These are phyloP conservation scores for Inga leiocalycina DNA, from an alignment of 306 rosid species.

Conservation along the genomic window DNA sequence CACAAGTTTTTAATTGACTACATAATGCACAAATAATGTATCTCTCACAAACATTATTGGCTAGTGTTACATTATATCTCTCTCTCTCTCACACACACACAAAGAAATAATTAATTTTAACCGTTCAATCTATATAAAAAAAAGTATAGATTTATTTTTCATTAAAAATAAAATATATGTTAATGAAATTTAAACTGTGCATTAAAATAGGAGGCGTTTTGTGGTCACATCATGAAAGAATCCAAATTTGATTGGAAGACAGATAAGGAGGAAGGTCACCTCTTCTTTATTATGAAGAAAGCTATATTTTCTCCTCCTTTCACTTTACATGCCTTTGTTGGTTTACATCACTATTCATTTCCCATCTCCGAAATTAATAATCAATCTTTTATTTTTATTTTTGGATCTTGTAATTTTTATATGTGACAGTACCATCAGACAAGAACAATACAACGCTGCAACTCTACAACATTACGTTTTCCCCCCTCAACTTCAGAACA, in stretches of 20 bases:
- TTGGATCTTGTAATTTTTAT: not conserved
- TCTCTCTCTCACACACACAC: no score
- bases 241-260: not conserved
- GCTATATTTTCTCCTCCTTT: not conserved
- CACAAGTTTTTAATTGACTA: not conserved
- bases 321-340: not conserved
- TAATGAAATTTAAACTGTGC: no score
- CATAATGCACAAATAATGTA: no score
- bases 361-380: not conserved
- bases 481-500: not conserved
- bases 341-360: not conserved
- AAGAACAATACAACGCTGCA: not conserved
- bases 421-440: not conserved
- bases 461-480: not conserved
- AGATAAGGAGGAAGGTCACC: not conserved
- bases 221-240: not conserved
- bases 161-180: no score
- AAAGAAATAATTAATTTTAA: not conserved
- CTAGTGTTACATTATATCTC: not conserved
- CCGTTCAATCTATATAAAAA: not conserved
- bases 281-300: not conserved
- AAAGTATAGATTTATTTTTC: not conserved
- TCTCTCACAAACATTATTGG: not conserved
- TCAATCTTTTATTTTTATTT: not conserved
- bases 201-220: not conserved